A percentile compares a stretch with the other conserved stretches of the same genome.
Conservation (phyloP, 75 land plant species). For the Cunninghamia lanceolata region DNA sequence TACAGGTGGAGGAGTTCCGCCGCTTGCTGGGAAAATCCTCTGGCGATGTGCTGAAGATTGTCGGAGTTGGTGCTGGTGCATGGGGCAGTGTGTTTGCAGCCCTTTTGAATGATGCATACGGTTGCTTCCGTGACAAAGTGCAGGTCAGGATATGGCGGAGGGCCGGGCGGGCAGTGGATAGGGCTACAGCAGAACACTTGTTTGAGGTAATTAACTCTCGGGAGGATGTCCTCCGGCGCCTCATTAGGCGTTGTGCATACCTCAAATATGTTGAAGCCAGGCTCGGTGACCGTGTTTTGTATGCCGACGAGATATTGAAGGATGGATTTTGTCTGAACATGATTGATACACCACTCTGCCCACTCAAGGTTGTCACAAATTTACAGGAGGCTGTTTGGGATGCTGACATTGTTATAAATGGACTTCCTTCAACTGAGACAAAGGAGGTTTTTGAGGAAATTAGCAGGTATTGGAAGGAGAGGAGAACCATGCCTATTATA, state of each 20-base stretch:
- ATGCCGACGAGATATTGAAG: constrained; percentile 46
- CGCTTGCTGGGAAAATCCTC: constrained; percentile 28
- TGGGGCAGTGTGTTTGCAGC: constrained; percentile 52
- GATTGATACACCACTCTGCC: constrained; percentile 49
- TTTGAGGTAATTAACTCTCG: constrained; percentile 47
- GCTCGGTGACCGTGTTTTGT: constrained; percentile 41
- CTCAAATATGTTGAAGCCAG: constrained; percentile 50
- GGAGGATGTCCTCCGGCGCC: constrained; percentile 46
- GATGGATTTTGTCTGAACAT: constrained; percentile 53
- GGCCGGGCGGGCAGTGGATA: constrained; percentile 38
- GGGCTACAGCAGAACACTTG: constrained; percentile 37
- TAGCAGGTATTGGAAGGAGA: constrained; percentile 45
- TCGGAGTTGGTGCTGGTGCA: constrained; percentile 47
- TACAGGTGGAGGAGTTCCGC: constrained; percentile 22
- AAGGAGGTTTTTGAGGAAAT: constrained; percentile 36
- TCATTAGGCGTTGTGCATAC: constrained; percentile 48
- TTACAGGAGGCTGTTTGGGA: constrained; percentile 58
- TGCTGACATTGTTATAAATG: constrained; percentile 45
- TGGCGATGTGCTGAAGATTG: constrained; percentile 35
- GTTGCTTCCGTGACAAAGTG: constrained; percentile 29
- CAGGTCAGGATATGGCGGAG: constrained; percentile 48
- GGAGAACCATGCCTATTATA: constrained; percentile 39
- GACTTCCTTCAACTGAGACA: constrained; percentile 48
- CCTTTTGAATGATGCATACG: constrained; percentile 44
- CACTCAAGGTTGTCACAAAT: constrained; percentile 49